These are phyloP conservation scores for Gomphus sp. DNA, from an alignment of 1,284 basidiomycete genomes.

Conservation along the genomic window DNA sequence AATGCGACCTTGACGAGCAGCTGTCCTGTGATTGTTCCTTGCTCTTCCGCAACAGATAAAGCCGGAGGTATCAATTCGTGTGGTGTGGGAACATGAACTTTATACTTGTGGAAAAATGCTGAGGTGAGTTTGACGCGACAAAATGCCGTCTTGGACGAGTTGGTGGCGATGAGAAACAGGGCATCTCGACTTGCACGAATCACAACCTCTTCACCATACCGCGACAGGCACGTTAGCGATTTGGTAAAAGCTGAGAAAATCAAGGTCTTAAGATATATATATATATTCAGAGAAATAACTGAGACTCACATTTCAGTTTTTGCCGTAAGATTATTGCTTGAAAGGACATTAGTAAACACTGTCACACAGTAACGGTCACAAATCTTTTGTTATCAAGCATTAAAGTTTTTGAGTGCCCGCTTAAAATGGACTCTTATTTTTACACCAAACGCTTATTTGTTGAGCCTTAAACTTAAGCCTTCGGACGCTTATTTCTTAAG, in stretches of 20 bases:
- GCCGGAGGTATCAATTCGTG: constrained; percentile 11
- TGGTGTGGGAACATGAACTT: constrained; percentile 21
- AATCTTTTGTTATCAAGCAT: too few species aligned
- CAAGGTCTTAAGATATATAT: neutral
- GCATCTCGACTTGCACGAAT: constrained; percentile 52
- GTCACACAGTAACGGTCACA: too few species aligned
- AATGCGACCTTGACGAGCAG: constrained; percentile 52
- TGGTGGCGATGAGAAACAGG: constrained; percentile 60
- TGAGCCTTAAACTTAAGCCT: too few species aligned
- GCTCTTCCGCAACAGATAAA: constrained; percentile 2
- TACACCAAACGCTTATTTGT: too few species aligned
- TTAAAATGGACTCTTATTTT: too few species aligned
- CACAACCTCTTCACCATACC: constrained; percentile 70
- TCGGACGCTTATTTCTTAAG: too few species aligned
- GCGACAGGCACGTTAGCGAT: constrained; percentile 62
- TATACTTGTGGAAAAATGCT: constrained; percentile 63
- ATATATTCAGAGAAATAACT: neutral
- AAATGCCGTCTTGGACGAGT: constrained; percentile 70
- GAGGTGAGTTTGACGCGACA: constrained; percentile 64
- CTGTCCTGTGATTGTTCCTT: constrained; percentile 44
- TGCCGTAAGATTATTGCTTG: constrained; percentile 2
- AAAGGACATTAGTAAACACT: neutral
- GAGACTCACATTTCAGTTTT: constrained; percentile 3
- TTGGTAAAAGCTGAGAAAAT: constrained; percentile 51
- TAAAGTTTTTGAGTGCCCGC: too few species aligned